Conservation (phyloP, 345 rosid genomes). For the Ricinus communis region DNA sequence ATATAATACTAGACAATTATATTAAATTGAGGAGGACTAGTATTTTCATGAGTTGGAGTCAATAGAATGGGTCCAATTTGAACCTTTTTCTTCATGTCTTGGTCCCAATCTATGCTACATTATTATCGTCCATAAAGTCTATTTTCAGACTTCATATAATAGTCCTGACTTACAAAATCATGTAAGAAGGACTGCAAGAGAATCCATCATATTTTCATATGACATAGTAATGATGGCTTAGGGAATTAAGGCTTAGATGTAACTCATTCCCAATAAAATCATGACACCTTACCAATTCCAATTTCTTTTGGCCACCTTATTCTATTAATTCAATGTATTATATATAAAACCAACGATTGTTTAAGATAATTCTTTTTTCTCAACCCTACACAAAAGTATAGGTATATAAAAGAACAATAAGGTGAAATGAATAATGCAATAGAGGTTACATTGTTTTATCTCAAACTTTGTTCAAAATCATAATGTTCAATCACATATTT, state of each 20-base stretch:
- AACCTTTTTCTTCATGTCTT: background rate
- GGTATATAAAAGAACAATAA: background rate
- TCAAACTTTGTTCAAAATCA: background rate
- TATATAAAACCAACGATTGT: too few species aligned
- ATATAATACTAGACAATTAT: background rate
- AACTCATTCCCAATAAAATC: background rate
- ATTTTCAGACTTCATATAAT: background rate
- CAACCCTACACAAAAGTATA: background rate
- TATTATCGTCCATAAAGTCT: constrained; percentile 8
- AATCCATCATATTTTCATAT: too few species aligned
- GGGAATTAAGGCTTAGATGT: background rate
- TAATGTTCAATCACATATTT: background rate
- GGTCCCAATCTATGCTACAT: background rate
- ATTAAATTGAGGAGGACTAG: constrained; percentile 4
- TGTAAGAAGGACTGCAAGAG: too few species aligned
- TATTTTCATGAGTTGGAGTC: constrained; percentile 15
- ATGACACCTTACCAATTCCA: background rate
- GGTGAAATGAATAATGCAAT: background rate
- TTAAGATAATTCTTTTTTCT: too few species aligned
- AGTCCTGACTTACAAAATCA: background rate
- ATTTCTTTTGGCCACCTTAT: background rate
- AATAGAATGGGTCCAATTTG: constrained; percentile 19
- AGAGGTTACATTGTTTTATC: background rate
- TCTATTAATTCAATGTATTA: too few species aligned
- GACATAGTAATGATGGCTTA: background rate